Base-by-base conservation (phyloP, 208 protist species). In the Leishmania gerbilli region DNA sequence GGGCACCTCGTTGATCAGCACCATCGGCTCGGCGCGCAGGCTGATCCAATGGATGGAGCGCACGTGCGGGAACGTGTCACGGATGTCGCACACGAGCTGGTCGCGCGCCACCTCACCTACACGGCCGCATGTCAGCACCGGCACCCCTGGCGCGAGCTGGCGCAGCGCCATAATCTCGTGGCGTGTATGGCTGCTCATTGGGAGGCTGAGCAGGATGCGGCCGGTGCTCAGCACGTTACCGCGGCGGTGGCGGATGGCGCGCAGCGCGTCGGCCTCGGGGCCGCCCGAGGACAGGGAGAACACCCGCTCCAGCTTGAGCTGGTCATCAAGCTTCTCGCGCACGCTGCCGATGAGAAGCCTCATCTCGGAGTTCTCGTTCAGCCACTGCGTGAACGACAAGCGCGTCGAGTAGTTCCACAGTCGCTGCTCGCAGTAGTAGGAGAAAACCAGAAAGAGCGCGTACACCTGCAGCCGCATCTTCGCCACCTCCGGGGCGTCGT, bases 391-490 rank as follows among this genome's bases (percentile, higher is more conserved):
- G 67, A 97, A 97, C 67, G 88, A 83, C 3, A 79, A 37, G 24
- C 86, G 89, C 31, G 87, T 91, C 34, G 87, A 62, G 71, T 91
- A 90, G 74, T 88, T 90, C 92, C 94, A 97, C 76, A 97, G 60
- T 15, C 92, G 89, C 84, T 96, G 94, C 89, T 97, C 94, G 79
- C 94, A 97, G 86, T 95, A 97, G 80, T 95, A 97, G 15, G 91
- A 95, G 81, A 97, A 96, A 67, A 95, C 89, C 79, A 97, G 87
- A 74, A 96, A 95, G 77, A 91, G 92, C 9, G 92, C 90, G 85
- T 96, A 97, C 84, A 92, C 91, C 83, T 92, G 90, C 78, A 97
- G 85, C 37, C 90, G 91, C 92, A 97, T 94, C 87, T 92, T 90
- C 65, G 91, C 92, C 84, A 91, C 87, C 81, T 96, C 89, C 2